Conservation (phyloP, 192 early-diverging fungal genomes). For the Obelidium mucronatum region DNA sequence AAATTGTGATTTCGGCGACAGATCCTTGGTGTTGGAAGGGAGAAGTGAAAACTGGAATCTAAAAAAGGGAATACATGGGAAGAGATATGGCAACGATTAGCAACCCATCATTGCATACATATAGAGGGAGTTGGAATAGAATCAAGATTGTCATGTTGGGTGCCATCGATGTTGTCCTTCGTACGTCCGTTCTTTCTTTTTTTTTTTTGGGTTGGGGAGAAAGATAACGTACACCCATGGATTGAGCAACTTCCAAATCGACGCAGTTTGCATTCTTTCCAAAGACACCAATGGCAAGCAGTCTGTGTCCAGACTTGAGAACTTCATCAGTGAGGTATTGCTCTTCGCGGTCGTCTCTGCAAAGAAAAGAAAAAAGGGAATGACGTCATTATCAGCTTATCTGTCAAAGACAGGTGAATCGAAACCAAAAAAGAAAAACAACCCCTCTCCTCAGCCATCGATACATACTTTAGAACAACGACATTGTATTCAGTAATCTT, state of each 20-base stretch:
- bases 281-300: constrained; percentile 55
- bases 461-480: constrained; percentile 47
- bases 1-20: constrained; percentile 57
- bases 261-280: constrained; percentile 44
- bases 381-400: neutral
- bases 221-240: constrained; percentile 50
- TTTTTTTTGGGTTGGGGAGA: too few relatives aligned
- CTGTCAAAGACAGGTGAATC: too few relatives aligned
- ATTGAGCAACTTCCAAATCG: constrained; percentile 46
- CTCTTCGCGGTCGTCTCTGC: constrained; percentile 36
- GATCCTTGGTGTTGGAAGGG: constrained; percentile 55
- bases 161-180: too few relatives aligned
- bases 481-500: constrained; percentile 53
- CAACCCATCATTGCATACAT: too few relatives aligned
- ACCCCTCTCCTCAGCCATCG: neutral
- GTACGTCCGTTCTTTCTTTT: too few relatives aligned
- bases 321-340: constrained; percentile 53
- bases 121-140: too few relatives aligned
- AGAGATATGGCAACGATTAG: too few relatives aligned
- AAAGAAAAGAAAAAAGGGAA: neutral
- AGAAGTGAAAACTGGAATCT: constrained; percentile 56
- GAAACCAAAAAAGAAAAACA: neutral
- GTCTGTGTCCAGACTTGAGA: constrained; percentile 46
- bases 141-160: too few relatives aligned
- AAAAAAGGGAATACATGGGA: too few relatives aligned